Percentiles rank a stretch among this genome's conserved stretches.
These are phyloP conservation scores for Cornus suecica DNA, from an alignment of 148 eudicot species.

Conservation along the genomic window DNA sequence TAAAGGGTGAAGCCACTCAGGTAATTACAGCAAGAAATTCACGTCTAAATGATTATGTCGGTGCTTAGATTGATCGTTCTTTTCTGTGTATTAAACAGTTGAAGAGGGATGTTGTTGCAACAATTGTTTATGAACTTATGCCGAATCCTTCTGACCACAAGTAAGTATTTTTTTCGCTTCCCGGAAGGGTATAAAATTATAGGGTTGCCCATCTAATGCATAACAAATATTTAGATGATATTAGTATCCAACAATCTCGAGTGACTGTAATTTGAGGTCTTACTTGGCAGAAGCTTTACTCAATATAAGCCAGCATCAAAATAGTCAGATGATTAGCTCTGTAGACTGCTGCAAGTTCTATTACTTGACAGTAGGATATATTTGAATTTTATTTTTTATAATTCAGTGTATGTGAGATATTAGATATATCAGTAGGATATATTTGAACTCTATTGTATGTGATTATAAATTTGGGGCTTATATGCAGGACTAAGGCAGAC, in stretches of 20 bases:
- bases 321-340: neutral
- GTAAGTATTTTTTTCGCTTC: slow-evolving; percentile 42
- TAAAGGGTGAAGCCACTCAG: slow-evolving; percentile 98
- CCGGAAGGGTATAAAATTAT: neutral
- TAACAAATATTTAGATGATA: neutral
- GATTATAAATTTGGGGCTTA: neutral
- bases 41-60: neutral
- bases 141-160: slow-evolving; percentile 99
- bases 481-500: slow-evolving; percentile 55
- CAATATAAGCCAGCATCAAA: neutral
- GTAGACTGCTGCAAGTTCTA: neutral
- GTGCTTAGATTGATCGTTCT: slow-evolving; percentile 2
- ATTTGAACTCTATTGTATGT: neutral
- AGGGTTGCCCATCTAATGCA: neutral
- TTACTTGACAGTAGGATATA: neutral
- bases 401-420: neutral
- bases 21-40: slow-evolving; percentile 27
- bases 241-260: neutral
- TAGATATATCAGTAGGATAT: no score
- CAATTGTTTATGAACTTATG: slow-evolving; percentile 86
- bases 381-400: neutral
- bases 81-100: slow-evolving; percentile 44
- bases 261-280: neutral
- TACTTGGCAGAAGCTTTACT: neutral
- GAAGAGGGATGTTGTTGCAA: slow-evolving; percentile 94